Conservation (phyloP, 169 alveolate species). For the Cryptosporidium andersoni region DNA sequence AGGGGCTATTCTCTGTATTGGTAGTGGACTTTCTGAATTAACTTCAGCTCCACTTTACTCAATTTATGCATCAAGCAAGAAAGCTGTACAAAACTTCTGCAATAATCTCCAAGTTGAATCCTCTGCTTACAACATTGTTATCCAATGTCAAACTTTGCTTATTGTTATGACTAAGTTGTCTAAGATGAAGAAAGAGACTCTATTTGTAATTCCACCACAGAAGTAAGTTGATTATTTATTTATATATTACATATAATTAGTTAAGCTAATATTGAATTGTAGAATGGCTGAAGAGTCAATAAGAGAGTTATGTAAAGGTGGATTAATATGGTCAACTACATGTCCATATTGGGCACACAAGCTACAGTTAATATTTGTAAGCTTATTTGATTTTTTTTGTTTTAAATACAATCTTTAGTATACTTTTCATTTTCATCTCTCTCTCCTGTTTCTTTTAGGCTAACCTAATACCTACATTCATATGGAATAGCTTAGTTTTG, state of each 20-base stretch:
- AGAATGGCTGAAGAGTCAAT: slow-evolving; percentile 50
- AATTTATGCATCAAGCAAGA: slow-evolving; percentile 74
- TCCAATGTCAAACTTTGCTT: slow-evolving; percentile 77
- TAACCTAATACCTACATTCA: slow-evolving; percentile 29
- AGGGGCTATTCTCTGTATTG: slow-evolving; percentile 74
- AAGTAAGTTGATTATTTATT: slow-evolving; percentile 8
- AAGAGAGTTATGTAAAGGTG: slow-evolving; percentile 1
- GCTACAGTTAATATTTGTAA: slow-evolving; percentile 67
- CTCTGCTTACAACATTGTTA: slow-evolving; percentile 69
- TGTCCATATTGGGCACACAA: slow-evolving; percentile 72
- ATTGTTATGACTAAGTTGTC: slow-evolving; percentile 76
- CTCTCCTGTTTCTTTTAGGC: slow-evolving; percentile 7
- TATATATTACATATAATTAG: not conserved
- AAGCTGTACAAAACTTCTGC: slow-evolving; percentile 72
- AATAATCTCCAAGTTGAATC: slow-evolving; percentile 72
- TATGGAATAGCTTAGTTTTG: slow-evolving; percentile 41
- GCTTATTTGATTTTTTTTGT: not conserved
- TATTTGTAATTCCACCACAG: slow-evolving; percentile 75
- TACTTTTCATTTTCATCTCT: too few relatives aligned
- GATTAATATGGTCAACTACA: slow-evolving; percentile 12
- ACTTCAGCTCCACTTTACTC: slow-evolving; percentile 74
- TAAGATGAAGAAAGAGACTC: slow-evolving; percentile 67
- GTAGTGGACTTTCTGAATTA: slow-evolving; percentile 73
- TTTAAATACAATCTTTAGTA: not conserved
- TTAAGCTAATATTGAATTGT: not conserved